Evolutionary conservation across 106 monocot genomes (phyloP), one percentile per base, ranked within the genome.

Genomic region (Platanthera zijinensis): DNA sequence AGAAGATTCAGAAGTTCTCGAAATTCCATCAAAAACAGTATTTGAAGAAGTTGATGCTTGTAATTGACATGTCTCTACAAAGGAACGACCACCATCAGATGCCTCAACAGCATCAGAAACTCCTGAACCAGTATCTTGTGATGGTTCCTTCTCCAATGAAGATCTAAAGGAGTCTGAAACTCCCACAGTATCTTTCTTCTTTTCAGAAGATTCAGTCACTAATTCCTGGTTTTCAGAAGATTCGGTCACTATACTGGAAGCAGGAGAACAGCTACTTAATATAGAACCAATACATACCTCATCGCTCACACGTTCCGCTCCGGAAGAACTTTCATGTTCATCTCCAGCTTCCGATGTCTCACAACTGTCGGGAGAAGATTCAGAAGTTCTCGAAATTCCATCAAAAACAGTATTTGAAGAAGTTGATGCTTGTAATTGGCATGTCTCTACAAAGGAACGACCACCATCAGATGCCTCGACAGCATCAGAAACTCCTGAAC

Each of bases 101-200:
- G 48, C 70, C 45, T 77, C 67, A 14, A 47, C 18, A 46, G 39
- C 21, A 71, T 32, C 68, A 69, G 32, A 15, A 69, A 39, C 39
- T 39, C 54, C 59, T 61, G n/a, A 52, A 19, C 52, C 71, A 13
- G 12, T 5, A 74, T 71, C 79, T 61, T 63, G 4, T 19, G 62
- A 28, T 30, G 12, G 63, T 66, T 80, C 81, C 25, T 71, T 75
- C 52, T 78, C 79, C 81, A 73, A 51, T 28, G 59, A 63, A 54
- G 50, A 68, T 28, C 12, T 63, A 71, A 69, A 66, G 11, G 80
- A 21, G 0, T 15, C 75, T 61, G 74, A 9, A 57, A 63, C n/a
- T 14, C 9, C 46, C 73, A 54, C 10, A 72, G 73, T 25, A 52
- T 8, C 48, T 48, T 79, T 59, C 6, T 61, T 71, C 6, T 17